Conservation (phyloP, 768 basidiomycete genomes). For the Saitozyma sp. region DNA sequence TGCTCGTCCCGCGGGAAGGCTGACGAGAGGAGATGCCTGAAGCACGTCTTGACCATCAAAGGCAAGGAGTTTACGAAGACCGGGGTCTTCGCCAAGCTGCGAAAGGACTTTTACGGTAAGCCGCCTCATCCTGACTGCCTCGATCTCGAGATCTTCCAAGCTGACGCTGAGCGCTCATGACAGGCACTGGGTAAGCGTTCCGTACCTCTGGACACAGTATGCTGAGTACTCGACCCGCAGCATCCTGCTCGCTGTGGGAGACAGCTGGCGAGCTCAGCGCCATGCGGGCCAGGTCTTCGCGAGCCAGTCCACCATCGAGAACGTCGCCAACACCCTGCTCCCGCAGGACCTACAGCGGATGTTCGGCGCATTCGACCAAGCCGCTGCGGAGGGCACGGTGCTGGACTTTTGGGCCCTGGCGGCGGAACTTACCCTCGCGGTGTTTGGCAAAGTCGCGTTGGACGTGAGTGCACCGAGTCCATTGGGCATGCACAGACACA, state of each 20-base stretch:
- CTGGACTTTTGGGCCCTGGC: conserved; percentile 24
- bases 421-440: conserved; percentile 23
- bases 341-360: conserved; percentile 20
- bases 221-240: conserved; percentile 3
- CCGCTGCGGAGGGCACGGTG: conserved; percentile 3
- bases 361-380: conserved; percentile 5
- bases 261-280: conserved; percentile 27
- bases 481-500: too few relatives aligned
- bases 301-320: conserved; percentile 12
- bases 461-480: conserved; percentile 20
- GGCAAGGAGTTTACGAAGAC: conserved; percentile 27
- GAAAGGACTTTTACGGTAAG: conserved; percentile 30
- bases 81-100: conserved; percentile 15
- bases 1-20: too few relatives aligned
- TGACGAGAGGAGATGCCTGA: conserved; percentile 15
- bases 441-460: conserved; percentile 37
- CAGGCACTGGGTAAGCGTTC: too few relatives aligned
- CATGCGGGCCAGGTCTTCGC: conserved; percentile 28
- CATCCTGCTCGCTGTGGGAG: conserved; percentile 23
- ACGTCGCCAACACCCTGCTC: conserved; percentile 18
- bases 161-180: too few relatives aligned
- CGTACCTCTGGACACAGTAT: too few relatives aligned
- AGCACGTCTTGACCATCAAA: conserved; percentile 27
- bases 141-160: too few relatives aligned
- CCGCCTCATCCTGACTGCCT: too few relatives aligned